These are phyloP conservation scores for Wickerhamiella qilinensis DNA, from an alignment of 805 yeast genomes.

Conservation along the genomic window DNA sequence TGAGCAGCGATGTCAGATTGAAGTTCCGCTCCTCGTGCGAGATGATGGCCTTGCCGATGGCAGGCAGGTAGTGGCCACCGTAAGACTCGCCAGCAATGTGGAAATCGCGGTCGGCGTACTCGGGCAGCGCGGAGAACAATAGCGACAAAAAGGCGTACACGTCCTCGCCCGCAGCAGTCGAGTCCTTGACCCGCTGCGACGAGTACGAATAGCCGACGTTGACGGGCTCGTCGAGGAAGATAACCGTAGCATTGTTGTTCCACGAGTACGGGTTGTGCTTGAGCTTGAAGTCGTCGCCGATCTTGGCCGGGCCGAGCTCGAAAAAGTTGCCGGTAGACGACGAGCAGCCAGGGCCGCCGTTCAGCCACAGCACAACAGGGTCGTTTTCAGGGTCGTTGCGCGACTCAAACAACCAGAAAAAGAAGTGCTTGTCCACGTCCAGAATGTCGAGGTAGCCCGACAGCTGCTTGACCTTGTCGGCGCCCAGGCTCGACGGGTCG, in stretches of 20 bases:
- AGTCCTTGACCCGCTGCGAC: conserved; percentile 42
- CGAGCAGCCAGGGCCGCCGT: conserved; percentile 93
- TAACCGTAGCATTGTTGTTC: conserved; percentile 73
- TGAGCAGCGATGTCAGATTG: conserved; percentile 59
- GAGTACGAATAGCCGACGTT: conserved; percentile 70
- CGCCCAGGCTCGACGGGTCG: conserved; percentile 52
- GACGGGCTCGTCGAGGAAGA: conserved; percentile 79
- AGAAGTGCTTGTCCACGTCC: conserved; percentile 74
- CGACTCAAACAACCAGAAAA: conserved; percentile 73
- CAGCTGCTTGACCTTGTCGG: conserved; percentile 69
- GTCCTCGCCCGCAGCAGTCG: conserved; percentile 72
- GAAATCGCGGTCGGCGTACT: conserved; percentile 40
- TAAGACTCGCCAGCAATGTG: conserved; percentile 85
- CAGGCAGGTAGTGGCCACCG: conserved; percentile 84
- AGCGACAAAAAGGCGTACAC: conserved; percentile 65
- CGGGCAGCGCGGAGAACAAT: conserved; percentile 58
- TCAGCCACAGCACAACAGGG: conserved; percentile 76
- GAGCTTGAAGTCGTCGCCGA: conserved; percentile 44
- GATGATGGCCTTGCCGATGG: conserved; percentile 69
- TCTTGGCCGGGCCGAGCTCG: conserved; percentile 71
- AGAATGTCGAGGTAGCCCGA: conserved; percentile 74
- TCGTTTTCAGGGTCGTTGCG: conserved; percentile 77
- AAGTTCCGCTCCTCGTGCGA: conserved; percentile 44
- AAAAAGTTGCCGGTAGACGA: conserved; percentile 75
- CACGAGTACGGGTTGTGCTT: conserved; percentile 61